A percentile compares a stretch with the other conserved stretches of the same genome.
These are phyloP conservation scores for Microcyclospora pomicola DNA, from an alignment of 2,329 filamentous ascomycete genomes.

Conservation along the genomic window DNA sequence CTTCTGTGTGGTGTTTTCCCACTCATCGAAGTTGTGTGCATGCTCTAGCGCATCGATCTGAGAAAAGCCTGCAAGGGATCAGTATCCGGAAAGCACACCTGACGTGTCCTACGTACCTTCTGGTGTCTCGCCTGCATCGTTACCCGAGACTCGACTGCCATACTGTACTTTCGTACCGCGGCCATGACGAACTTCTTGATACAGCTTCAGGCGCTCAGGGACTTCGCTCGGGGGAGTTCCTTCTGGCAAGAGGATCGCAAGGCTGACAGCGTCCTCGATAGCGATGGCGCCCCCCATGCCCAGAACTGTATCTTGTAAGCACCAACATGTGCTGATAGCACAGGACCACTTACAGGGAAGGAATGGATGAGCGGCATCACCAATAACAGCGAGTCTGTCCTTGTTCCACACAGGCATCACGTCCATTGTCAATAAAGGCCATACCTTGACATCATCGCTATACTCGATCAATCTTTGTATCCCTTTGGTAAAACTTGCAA, in stretches of 20 bases:
- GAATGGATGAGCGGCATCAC: constrained; percentile 57
- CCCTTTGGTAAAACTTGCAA: constrained; percentile 24
- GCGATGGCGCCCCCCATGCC: constrained; percentile 50
- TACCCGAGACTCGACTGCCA: background rate
- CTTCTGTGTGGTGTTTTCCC: background rate
- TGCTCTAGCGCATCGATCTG: background rate
- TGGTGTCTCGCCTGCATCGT: constrained; percentile 31
- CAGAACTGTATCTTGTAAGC: constrained; percentile 30
- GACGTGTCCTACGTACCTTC: constrained; percentile 25
- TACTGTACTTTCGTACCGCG: constrained; percentile 44
- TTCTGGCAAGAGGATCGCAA: constrained; percentile 41
- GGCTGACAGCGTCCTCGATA: constrained; percentile 51
- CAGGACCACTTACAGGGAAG: constrained; percentile 23
- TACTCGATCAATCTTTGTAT: constrained; percentile 25
- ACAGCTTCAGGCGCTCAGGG: constrained; percentile 41
- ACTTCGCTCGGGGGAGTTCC: constrained; percentile 35
- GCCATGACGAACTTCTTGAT: constrained; percentile 43
- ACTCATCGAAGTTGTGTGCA: background rate
- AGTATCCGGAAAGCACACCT: background rate
- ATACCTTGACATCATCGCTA: constrained; percentile 27
- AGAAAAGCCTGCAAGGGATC: background rate
- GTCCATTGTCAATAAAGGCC: constrained; percentile 50
- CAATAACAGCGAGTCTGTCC: constrained; percentile 42
- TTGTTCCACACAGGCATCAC: constrained; percentile 42
- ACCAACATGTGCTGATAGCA: background rate